Conservation (phyloP, 2,329 filamentous ascomycete species). For the Teratosphaeria gauchensis region DNA sequence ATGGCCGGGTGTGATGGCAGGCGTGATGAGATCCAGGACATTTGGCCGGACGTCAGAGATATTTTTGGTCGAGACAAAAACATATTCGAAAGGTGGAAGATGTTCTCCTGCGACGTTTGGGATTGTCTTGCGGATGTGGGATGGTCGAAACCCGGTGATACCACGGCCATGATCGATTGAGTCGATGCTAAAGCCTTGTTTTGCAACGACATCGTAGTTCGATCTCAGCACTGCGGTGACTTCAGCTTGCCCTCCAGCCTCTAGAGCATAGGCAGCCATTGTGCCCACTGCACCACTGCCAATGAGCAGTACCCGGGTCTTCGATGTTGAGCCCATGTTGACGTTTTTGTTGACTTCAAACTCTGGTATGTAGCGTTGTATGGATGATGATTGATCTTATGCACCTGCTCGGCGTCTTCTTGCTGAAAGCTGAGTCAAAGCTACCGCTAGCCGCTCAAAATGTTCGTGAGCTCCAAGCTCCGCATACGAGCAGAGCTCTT, state of each 20-base stretch:
- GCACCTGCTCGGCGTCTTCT: neutral
- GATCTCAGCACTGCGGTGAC: slow-evolving; percentile 49
- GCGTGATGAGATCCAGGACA: slow-evolving; percentile 39
- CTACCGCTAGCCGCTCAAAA: neutral
- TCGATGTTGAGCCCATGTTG: neutral
- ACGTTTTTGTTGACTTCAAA: neutral
- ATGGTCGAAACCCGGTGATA: slow-evolving; percentile 21
- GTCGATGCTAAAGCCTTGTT: slow-evolving; percentile 44
- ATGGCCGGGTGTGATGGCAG: slow-evolving; percentile 41
- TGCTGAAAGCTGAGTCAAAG: neutral
- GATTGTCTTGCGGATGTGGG: slow-evolving; percentile 38
- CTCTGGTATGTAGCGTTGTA: neutral
- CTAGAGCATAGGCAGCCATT: slow-evolving; percentile 46
- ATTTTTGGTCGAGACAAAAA: slow-evolving; percentile 51
- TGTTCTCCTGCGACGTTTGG: slow-evolving; percentile 34
- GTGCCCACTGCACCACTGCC: slow-evolving; percentile 49
- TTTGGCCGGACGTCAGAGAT: slow-evolving; percentile 43
- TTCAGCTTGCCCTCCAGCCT: slow-evolving; percentile 39
- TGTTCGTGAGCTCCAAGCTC: neutral
- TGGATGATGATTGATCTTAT: neutral
- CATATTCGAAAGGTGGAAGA: slow-evolving; percentile 39
- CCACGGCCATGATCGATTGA: slow-evolving; percentile 45
- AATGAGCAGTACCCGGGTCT: slow-evolving; percentile 33
- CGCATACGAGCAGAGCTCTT: neutral
- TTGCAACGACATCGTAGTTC: slow-evolving; percentile 41